Evolutionary conservation across 2,329 filamentous ascomycete genomes (phyloP).

Genomic region (Penicillium verrucosum): DNA sequence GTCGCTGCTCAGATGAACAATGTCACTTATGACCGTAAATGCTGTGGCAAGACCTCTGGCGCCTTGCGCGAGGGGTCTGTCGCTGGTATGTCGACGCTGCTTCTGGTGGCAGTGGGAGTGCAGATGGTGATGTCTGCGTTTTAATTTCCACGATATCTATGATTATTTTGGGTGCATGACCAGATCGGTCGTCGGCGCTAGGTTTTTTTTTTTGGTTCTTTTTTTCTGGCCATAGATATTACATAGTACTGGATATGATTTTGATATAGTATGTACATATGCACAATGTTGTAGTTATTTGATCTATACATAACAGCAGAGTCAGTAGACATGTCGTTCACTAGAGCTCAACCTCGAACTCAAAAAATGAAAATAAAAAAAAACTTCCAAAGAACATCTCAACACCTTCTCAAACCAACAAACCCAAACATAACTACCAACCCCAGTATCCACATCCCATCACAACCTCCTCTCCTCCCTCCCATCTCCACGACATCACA

Average conservation of each 20-base stretch:
- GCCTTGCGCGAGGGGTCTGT: constrained; percentile 22
- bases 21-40: constrained; percentile 60
- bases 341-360: neutral
- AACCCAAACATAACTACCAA: neutral
- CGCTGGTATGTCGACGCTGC: constrained; percentile 18
- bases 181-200: constrained; percentile 7
- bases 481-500: constrained; percentile 4
- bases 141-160: constrained; percentile 19
- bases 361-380: neutral
- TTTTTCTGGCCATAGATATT: neutral
- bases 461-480: neutral
- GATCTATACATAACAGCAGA: neutral
- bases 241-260: neutral
- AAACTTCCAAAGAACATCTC: neutral
- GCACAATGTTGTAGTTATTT: neutral
- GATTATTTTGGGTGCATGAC: constrained; percentile 12
- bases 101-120: constrained; percentile 23
- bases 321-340: neutral
- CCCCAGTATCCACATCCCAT: neutral
- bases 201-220: neutral
- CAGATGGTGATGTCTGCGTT: constrained; percentile 25
- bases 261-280: neutral
- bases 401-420: neutral
- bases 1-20: constrained; percentile 69
- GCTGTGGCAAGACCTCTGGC: constrained; percentile 37